These are phyloP conservation scores for Gillenia trifoliata DNA, from an alignment of 306 rosid species.

Conservation along the genomic window DNA sequence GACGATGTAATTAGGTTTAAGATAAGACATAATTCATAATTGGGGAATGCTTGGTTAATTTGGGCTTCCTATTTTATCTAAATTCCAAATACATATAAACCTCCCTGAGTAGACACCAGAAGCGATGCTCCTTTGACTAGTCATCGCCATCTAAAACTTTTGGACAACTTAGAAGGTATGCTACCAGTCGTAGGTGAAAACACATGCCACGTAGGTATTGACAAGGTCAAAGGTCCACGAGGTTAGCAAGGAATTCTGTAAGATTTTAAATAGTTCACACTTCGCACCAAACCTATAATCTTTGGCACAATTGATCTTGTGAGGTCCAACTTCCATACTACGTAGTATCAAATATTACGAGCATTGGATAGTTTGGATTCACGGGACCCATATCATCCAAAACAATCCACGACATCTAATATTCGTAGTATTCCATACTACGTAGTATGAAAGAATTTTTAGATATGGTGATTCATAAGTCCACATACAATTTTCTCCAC, in stretches of 20 bases:
- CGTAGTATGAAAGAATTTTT: no score
- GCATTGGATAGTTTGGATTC: no score
- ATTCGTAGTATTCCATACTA: no score
- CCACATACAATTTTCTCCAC: not conserved
- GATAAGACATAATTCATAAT: no score
- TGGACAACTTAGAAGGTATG: not conserved
- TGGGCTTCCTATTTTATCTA: not conserved
- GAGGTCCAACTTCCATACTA: no score
- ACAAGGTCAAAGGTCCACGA: not conserved
- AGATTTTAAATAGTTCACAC: not conserved
- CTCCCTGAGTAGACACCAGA: not conserved
- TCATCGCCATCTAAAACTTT: not conserved
- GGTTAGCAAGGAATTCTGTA: not conserved
- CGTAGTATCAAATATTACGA: no score
- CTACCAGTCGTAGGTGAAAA: not conserved
- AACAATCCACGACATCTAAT: no score
- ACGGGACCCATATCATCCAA: no score
- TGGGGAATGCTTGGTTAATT: not conserved
- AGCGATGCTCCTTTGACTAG: not conserved
- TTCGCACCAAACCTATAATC: not conserved
- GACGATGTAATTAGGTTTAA: no score
- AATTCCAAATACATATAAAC: not conserved
- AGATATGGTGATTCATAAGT: no score
- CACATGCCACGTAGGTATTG: not conserved
- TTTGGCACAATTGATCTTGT: not conserved